These are phyloP conservation scores for Haematococcus sp. DNA, from an alignment of 139 green algal species.

Conservation along the genomic window DNA sequence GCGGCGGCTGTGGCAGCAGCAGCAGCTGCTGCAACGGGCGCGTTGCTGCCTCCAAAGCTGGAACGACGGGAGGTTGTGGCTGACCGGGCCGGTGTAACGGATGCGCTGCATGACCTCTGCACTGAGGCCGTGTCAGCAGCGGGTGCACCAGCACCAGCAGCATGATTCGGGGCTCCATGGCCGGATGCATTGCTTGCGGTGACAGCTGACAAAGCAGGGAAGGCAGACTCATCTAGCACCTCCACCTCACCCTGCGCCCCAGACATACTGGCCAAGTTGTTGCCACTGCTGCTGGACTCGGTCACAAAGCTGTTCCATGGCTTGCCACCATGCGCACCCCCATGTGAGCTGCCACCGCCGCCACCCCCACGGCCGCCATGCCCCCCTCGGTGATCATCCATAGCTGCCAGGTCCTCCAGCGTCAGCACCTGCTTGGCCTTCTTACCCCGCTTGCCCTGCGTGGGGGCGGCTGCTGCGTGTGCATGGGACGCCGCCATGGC, in stretches of 20 bases:
- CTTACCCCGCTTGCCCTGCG: neutral
- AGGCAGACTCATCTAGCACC: neutral
- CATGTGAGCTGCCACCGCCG: no score
- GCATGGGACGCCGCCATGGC: neutral
- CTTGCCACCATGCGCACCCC: no score
- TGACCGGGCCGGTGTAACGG: neutral
- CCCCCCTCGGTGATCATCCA: no score
- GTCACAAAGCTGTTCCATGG: neutral
- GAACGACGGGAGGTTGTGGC: neutral
- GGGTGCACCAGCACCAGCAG: no score
- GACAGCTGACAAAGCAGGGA: neutral
- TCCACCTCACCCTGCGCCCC: neutral
- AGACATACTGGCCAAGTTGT: neutral
- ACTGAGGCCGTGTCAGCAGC: no score
- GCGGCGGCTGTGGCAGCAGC: neutral
- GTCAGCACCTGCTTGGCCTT: slow-evolving; percentile 6
- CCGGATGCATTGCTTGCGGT: no score
- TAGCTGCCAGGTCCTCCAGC: slow-evolving; percentile 1
- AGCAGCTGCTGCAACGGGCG: neutral
- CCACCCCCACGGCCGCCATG: no score
- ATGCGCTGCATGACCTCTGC: neutral
- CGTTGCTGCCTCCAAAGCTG: neutral
- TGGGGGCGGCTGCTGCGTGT: neutral
- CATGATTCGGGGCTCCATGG: no score
- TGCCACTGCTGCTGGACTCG: neutral